phyloP scores from a whole-genome alignment of 306 rosid genomes.

The Begonia peltatifolia region DNA sequence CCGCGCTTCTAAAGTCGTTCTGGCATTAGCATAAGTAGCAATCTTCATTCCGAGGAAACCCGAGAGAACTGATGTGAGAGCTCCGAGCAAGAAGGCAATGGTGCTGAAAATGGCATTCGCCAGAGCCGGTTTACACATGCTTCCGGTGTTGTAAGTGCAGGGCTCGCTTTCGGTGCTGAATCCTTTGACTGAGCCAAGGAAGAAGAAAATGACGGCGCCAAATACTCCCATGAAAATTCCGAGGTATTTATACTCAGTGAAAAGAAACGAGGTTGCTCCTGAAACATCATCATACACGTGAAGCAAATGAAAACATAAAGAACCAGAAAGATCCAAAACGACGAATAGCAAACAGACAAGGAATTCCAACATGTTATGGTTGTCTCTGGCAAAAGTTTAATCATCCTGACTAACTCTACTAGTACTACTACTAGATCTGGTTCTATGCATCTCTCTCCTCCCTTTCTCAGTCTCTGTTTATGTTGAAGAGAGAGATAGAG shows the following conservation, averaged over 20 bases:
- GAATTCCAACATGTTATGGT: background rate
- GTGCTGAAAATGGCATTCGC: conserved; percentile 50
- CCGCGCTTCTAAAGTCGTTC: conserved; percentile 52
- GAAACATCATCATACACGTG: conserved; percentile 2
- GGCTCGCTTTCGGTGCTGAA: conserved; percentile 53
- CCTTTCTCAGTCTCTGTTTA: too few species aligned
- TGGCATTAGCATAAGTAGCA: conserved; percentile 62
- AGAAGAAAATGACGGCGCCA: conserved; percentile 36
- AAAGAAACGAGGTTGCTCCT: conserved; percentile 66
- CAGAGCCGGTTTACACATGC: conserved; percentile 53
- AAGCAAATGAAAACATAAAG: too few species aligned
- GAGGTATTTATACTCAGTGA: conserved; percentile 44
- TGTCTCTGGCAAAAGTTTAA: too few species aligned
- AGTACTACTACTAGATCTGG: too few species aligned
- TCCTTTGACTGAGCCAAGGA: conserved; percentile 65
- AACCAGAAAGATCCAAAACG: background rate
- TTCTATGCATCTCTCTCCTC: too few species aligned
- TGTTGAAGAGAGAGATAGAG: background rate
- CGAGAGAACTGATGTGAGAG: conserved; percentile 43
- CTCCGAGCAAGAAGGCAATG: conserved; percentile 55
- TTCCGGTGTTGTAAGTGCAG: conserved; percentile 45
- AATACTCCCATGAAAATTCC: conserved; percentile 40
- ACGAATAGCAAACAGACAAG: background rate
- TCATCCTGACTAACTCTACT: too few species aligned
- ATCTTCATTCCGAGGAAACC: conserved; percentile 66